Evolutionary conservation across 768 basidiomycete genomes (phyloP).

Genomic region (Psilocybe sp.): DNA sequence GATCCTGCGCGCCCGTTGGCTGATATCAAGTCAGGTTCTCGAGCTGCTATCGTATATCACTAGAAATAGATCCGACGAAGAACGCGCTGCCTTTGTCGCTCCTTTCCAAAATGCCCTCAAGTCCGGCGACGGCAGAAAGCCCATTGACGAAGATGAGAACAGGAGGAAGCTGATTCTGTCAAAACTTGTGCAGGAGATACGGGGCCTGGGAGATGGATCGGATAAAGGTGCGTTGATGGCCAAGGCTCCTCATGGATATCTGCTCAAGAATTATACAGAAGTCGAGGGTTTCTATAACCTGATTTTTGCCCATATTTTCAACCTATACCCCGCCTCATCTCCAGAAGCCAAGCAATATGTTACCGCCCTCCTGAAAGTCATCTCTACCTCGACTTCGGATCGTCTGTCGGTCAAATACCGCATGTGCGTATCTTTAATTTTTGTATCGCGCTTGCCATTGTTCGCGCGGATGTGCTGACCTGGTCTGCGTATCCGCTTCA

Average conservation of each 20-base stretch:
- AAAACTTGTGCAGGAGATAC: slow-evolving; percentile 59
- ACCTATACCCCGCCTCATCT: slow-evolving; percentile 53
- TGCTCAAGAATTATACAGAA: slow-evolving; percentile 30
- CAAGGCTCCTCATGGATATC: slow-evolving; percentile 4
- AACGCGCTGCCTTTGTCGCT: slow-evolving; percentile 56
- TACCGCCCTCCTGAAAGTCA: slow-evolving; percentile 46
- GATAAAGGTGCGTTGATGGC: slow-evolving; percentile 59
- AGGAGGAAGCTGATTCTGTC: slow-evolving; percentile 54
- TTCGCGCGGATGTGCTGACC: too few species aligned
- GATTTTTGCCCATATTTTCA: slow-evolving; percentile 68
- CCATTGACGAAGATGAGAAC: slow-evolving; percentile 51
- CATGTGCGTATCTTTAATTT: slow-evolving; percentile 59
- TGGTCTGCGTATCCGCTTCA: too few species aligned
- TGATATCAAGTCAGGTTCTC: slow-evolving; percentile 48
- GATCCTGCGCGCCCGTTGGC: slow-evolving; percentile 11
- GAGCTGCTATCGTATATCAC: slow-evolving; percentile 78
- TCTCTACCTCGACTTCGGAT: slow-evolving; percentile 52
- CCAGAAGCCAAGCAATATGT: slow-evolving; percentile 54
- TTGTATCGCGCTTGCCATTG: neutral
- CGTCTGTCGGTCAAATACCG: slow-evolving; percentile 68
- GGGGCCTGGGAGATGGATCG: slow-evolving; percentile 69
- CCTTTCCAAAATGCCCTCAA: slow-evolving; percentile 64
- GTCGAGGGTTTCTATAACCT: slow-evolving; percentile 89
- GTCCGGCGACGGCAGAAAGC: slow-evolving; percentile 46
- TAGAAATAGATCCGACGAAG: slow-evolving; percentile 64